Conservation (phyloP, 106 monocot species). For the Alisma plantagoaquatica region DNA sequence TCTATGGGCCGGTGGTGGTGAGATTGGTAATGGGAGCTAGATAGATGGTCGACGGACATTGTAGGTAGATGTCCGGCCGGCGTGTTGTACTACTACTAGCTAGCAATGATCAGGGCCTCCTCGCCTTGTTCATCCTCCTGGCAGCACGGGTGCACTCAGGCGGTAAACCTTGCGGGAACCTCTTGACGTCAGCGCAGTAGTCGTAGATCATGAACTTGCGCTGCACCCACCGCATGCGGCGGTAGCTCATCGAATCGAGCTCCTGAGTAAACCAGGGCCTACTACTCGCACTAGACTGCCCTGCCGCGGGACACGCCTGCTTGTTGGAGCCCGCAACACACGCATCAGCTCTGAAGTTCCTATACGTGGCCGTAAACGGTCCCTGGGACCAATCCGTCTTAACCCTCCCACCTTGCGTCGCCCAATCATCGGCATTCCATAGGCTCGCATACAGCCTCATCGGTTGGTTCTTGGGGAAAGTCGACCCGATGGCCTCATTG, state of each 20-base stretch:
- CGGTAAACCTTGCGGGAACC: constrained; percentile 10
- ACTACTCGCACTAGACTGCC: too few relatives aligned
- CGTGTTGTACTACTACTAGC: too few relatives aligned
- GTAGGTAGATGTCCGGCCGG: too few relatives aligned
- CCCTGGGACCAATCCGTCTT: constrained; percentile 5
- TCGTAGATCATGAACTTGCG: constrained; percentile 14
- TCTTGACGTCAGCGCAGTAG: constrained; percentile 11
- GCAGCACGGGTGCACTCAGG: constrained; percentile 11
- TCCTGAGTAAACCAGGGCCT: constrained; percentile 11
- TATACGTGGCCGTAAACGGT: constrained; percentile 11
- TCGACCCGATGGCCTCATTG: constrained; percentile 6
- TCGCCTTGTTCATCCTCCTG: too few relatives aligned
- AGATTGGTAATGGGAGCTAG: too few relatives aligned
- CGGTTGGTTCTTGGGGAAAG: constrained; percentile 14
- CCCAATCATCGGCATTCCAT: constrained; percentile 15
- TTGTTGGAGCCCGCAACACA: too few relatives aligned
- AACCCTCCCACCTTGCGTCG: constrained; percentile 2
- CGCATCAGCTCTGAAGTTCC: constrained; percentile 15
- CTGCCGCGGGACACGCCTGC: too few relatives aligned
- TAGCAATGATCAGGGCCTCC: too few relatives aligned
- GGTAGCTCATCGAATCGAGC: constrained; percentile 9
- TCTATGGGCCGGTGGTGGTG: too few relatives aligned
- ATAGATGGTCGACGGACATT: too few relatives aligned
- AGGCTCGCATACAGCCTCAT: constrained; percentile 19
- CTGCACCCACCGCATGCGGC: constrained; percentile 3